phyloP scores from a whole-genome alignment of 208 protist species.

The Leishmania braziliensis region DNA sequence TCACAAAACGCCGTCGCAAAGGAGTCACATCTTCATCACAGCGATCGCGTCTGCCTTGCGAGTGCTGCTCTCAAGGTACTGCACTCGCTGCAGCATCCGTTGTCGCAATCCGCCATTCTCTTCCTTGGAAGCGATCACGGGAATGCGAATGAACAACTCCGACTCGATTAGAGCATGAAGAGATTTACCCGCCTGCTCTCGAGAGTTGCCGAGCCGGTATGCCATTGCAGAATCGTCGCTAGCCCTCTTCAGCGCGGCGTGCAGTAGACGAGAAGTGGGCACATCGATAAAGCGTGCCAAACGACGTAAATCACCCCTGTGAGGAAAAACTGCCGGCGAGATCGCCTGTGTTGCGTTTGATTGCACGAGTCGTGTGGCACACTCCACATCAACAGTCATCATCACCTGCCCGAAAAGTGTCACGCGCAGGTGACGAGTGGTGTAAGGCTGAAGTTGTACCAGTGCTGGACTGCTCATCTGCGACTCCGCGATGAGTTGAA shows the following conservation, averaged over 20 bases:
- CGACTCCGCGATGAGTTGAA: slow-evolving; percentile 12
- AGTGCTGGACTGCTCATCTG: not conserved
- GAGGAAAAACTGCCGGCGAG: slow-evolving; percentile 19
- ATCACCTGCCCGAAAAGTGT: slow-evolving; percentile 10
- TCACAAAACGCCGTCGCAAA: slow-evolving; percentile 11
- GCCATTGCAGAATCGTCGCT: not conserved
- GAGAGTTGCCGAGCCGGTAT: not conserved
- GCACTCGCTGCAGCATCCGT: not conserved
- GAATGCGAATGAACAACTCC: slow-evolving; percentile 6
- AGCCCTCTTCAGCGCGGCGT: not conserved
- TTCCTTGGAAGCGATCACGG: not conserved
- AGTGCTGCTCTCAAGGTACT: slow-evolving; percentile 5
- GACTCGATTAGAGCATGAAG: slow-evolving; percentile 15
- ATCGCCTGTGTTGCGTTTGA: not conserved
- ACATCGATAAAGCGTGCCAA: slow-evolving; percentile 11
- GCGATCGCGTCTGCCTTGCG: not conserved
- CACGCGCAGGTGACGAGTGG: not conserved
- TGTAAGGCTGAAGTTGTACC: not conserved
- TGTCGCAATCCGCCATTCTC: not conserved
- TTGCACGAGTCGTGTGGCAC: slow-evolving; percentile 16
- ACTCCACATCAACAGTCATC: not conserved
- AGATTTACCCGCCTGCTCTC: slow-evolving; percentile 4
- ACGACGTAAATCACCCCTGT: not conserved
- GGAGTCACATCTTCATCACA: slow-evolving; percentile 19
- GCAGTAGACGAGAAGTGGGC: not conserved